These are phyloP conservation scores for Exophiala viscosa DNA, from an alignment of 2,329 filamentous ascomycete species.

Conservation along the genomic window DNA sequence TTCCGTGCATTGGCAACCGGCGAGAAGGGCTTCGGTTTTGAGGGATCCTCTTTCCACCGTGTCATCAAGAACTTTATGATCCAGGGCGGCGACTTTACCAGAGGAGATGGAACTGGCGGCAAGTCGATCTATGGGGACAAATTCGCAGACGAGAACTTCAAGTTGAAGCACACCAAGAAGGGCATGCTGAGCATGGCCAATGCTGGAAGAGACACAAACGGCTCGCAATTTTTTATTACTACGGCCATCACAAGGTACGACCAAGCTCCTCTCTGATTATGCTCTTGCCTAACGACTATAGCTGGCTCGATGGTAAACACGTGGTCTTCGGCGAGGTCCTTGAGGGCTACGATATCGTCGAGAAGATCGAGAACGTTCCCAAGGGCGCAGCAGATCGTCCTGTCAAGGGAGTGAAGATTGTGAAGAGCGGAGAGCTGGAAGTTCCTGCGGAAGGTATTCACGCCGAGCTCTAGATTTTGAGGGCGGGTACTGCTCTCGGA, in stretches of 20 bases:
- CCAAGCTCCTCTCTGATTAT: not conserved
- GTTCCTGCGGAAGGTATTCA: constrained; percentile 64
- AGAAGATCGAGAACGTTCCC: constrained; percentile 61
- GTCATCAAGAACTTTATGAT: constrained; percentile 71
- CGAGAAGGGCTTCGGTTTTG: constrained; percentile 65
- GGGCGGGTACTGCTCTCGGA: constrained; percentile 27
- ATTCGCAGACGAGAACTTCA: constrained; percentile 69
- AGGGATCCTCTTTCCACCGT: constrained; percentile 65
- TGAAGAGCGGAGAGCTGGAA: constrained; percentile 62
- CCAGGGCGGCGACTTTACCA: constrained; percentile 66
- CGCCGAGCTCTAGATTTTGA: constrained; percentile 57
- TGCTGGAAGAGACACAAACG: constrained; percentile 45
- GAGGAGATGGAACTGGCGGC: constrained; percentile 61
- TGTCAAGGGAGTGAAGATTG: constrained; percentile 57
- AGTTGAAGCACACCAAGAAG: constrained; percentile 64
- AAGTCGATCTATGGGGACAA: constrained; percentile 66
- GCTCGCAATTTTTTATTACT: constrained; percentile 66
- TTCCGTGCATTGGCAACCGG: constrained; percentile 63
- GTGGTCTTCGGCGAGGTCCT: constrained; percentile 68
- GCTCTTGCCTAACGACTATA: constrained; percentile 24
- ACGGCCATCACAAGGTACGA: constrained; percentile 53
- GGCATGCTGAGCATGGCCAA: constrained; percentile 65
- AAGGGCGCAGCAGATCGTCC: constrained; percentile 59
- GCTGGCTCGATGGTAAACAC: constrained; percentile 61
- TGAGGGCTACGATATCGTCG: constrained; percentile 63